Conservation (phyloP, 2,329 filamentous ascomycete species). For the Aschersonia sp. region DNA sequence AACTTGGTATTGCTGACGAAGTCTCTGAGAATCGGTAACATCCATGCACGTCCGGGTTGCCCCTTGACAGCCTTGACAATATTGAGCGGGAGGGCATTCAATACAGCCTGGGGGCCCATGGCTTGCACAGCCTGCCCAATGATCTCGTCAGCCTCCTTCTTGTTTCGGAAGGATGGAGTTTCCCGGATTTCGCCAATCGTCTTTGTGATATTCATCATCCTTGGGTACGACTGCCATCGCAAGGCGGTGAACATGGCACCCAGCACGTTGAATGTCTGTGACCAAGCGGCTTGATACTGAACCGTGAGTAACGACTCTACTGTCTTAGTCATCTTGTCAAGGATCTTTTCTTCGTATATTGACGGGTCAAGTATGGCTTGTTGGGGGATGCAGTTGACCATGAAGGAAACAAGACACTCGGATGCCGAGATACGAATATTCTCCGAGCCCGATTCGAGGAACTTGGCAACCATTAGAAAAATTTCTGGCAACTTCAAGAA, state of each 20-base stretch:
- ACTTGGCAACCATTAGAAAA: constrained; percentile 65
- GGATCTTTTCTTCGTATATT: constrained; percentile 77
- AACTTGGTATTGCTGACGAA: constrained; percentile 80
- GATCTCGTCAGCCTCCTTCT: constrained; percentile 87
- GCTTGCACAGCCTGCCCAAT: constrained; percentile 76
- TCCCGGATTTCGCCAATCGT: constrained; percentile 75
- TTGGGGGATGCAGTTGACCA: constrained; percentile 77
- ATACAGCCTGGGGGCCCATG: constrained; percentile 76
- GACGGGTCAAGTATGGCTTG: constrained; percentile 77
- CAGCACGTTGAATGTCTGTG: constrained; percentile 83
- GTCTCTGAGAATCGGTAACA: constrained; percentile 82
- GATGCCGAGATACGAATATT: constrained; percentile 92
- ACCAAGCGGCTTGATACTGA: constrained; percentile 88
- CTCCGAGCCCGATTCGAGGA: constrained; percentile 74
- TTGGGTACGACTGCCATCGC: constrained; percentile 70
- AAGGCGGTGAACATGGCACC: constrained; percentile 76
- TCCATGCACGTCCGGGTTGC: constrained; percentile 80
- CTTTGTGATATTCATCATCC: constrained; percentile 60
- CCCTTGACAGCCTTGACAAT: constrained; percentile 61
- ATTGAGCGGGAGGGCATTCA: constrained; percentile 75
- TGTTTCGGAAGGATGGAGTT: constrained; percentile 79
- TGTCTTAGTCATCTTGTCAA: constrained; percentile 65
- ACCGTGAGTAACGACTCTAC: constrained; percentile 67
- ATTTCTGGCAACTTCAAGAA: constrained; percentile 81
- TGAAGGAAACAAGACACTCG: constrained; percentile 85